A percentile compares a stretch with the other conserved stretches of the same genome.
Conservation (phyloP, 1,284 basidiomycete genomes). For the Cryptococcus sp. region DNA sequence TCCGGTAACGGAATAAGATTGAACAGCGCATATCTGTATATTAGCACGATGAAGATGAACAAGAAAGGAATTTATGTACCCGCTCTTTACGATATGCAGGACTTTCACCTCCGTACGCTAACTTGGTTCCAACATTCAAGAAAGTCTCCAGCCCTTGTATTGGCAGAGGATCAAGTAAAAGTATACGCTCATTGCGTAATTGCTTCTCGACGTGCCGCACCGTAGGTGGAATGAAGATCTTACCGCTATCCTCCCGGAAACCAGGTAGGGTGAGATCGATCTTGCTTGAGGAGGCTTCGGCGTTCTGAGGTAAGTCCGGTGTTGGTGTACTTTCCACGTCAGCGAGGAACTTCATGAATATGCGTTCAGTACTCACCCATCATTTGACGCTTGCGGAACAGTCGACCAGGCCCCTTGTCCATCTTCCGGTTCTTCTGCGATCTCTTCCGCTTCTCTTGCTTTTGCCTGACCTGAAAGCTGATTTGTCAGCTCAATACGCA, state of each 20-base stretch:
- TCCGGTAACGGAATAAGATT: conserved; percentile 93
- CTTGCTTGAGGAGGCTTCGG: conserved; percentile 73
- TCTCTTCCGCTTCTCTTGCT: background rate
- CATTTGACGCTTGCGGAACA: conserved; percentile 24
- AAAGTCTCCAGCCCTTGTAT: conserved; percentile 43
- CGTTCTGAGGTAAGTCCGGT: conserved; percentile 66
- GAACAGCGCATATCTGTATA: conserved; percentile 53
- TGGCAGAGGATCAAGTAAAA: conserved; percentile 30
- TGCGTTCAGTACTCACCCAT: conserved; percentile 17
- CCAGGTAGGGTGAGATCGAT: conserved; percentile 90
- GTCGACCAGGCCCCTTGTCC: conserved; percentile 35
- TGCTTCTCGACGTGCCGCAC: conserved; percentile 67
- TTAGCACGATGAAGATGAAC: too few species aligned
- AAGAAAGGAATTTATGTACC: conserved; percentile 15
- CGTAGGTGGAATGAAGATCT: conserved; percentile 88
- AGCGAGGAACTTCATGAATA: conserved; percentile 5
- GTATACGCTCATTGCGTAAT: conserved; percentile 25
- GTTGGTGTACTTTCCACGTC: background rate
- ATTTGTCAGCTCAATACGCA: background rate
- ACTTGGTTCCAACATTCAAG: conserved; percentile 32
- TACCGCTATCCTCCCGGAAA: conserved; percentile 77
- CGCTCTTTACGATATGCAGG: conserved; percentile 63
- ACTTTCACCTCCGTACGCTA: conserved; percentile 55
- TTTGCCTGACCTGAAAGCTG: background rate
- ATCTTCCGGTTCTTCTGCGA: conserved; percentile 5